Base-by-base conservation (phyloP, 495 filamentous ascomycete genomes). In the Neurospora intermedia region DNA sequence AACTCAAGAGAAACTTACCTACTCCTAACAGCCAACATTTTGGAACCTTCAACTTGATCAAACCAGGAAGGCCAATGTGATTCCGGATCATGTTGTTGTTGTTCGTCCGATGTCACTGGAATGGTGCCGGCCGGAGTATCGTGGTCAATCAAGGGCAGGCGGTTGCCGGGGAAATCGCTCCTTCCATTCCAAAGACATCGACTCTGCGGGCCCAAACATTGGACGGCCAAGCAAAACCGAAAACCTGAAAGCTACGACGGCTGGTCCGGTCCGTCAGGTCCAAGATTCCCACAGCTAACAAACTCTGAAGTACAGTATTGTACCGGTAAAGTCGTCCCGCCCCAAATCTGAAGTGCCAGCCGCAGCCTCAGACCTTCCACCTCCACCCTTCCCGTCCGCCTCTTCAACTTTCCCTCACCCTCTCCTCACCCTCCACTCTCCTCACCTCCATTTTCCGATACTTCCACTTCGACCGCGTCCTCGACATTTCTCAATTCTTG, bases 351-450 rank as follows among this genome's bases (percentile, higher is more conserved):
- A 66, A 66, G 54, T 66, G 54, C 54, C 54, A 66, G 27, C 54
- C 54, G 54, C 54, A 66, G 27, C 54, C 54, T 35, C 15, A 59
- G 48, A 20, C 23, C 27, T 6, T 38, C 39, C 6, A 39, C 6
- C 42, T 72, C 73, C 73, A 74, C 73, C 43, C 13, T 74, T 74
- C 70, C 42, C 40, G 69, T 69, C 70, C 16, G 69, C 59, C 54
- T 69, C 41, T 42, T 31, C 42, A 45, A 7, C 1, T 27, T 18
- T 73, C 20, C 16, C 69, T 69, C 54, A 31, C 48, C 46, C 18
- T 38, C 45, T 69, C 69, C 40, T 46, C 23, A 31, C 41, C 27
- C 27, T 31, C 27, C 27, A 31, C 27, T 31, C 27, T 31, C 27
- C 27, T 31, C 27, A 31, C 27, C 27, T 31, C 27, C 27, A 31